These are phyloP conservation scores for Petunia hybrid DNA, from an alignment of 305 asterid species.

Conservation along the genomic window DNA sequence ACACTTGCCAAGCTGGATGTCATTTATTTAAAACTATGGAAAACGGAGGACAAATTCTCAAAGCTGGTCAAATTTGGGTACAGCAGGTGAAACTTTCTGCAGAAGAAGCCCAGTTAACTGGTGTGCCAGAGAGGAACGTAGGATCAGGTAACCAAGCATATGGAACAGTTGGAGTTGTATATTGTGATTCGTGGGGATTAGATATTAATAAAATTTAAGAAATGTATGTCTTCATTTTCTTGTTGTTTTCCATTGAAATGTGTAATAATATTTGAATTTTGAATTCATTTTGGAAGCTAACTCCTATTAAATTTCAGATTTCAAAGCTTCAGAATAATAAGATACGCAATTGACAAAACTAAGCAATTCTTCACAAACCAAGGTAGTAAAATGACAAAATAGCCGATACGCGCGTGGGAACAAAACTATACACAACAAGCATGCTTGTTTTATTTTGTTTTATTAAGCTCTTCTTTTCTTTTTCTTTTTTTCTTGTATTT, in stretches of 20 bases:
- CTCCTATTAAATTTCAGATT: neutral
- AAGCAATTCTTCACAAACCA: neutral
- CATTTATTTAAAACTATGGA: no score
- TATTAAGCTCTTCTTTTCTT: neutral
- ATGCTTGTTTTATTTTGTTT: neutral
- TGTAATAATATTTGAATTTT: neutral
- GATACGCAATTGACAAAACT: conserved; percentile 4
- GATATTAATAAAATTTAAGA: neutral
- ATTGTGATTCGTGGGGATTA: neutral
- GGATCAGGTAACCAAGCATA: neutral
- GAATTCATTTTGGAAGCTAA: neutral
- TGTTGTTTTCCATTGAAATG: neutral
- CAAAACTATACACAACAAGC: conserved; percentile 5
- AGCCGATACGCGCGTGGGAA: conserved; percentile 26
- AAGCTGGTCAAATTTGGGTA: no score
- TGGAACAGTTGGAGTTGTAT: conserved; percentile 6
- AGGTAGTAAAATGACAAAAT: conserved; percentile 28
- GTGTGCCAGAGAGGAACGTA: neutral
- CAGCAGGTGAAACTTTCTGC: no score
- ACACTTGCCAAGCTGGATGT: no score
- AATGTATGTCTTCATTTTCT: neutral
- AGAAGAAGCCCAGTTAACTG: neutral
- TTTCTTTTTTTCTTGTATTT: neutral
- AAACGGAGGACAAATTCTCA: no score
- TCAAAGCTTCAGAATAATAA: conserved; percentile 3